Evolutionary conservation across 1,139 yeast species (phyloP), one percentile per base, ranked within the genome.

Genomic region (Chernovozyma aurita): DNA sequence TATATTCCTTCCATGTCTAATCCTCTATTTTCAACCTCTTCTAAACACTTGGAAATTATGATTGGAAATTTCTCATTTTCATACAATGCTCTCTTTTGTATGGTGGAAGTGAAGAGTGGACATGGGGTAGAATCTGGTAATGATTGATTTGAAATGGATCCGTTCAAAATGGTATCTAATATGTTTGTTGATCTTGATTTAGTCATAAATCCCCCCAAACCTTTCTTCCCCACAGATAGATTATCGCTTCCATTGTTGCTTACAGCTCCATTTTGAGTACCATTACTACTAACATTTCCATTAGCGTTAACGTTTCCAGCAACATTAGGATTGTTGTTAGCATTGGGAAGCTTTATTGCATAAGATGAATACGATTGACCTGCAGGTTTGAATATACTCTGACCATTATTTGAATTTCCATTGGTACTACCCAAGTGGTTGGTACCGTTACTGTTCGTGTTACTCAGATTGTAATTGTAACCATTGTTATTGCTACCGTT

Each of bases 1-100:
- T 92, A 92, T 28, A 92, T 74, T 4, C 98, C 98, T 59, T 90
- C 97, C 55, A 70, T 64, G 33, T 71, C 78, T 48, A 85, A 55
- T 8, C 95, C 90, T 44, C 88, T 65, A 30, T 57, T 54, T 59
- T 90, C 96, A 34, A 92, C 87, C 50, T 84, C 95, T 27, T 67
- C 64, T n/a, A 88, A 61, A 60, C 97, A 87, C 39, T 79, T 70
- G 11, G 81, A 66, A 11, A 92, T 73, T 30, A 92, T 76, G 42
- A 77, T 59, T 5, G 98, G 98, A 8, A 87, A 71, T 3, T 55
- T 46, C 17, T 73, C 65, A 15, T 73, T 71, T 52, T 92, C 97
- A 44, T 62, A 71, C 14, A 63, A 63, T 7, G 85, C 70, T 38
- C 90, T 65, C 35, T 68, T 66, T 43, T 76, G 80, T 43, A 85